phyloP scores from a whole-genome alignment of 306 rosid species.

The barrel medic (Medicago truncatula) region DNA sequence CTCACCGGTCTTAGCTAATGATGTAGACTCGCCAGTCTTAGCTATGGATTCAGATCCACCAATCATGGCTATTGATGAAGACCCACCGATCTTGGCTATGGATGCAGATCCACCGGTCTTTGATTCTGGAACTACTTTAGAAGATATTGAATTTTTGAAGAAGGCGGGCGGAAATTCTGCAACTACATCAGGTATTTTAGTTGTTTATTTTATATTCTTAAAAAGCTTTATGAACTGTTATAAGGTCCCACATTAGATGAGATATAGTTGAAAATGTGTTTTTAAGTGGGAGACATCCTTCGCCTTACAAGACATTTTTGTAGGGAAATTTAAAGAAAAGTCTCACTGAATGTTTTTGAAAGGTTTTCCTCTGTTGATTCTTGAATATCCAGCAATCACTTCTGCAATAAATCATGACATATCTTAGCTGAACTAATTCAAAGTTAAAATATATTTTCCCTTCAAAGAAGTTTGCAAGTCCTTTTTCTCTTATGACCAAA shows the following conservation, averaged over 20 bases:
- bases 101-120: constrained; percentile 19
- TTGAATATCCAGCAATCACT: constrained; percentile 10
- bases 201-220: constrained; percentile 25
- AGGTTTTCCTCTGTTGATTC: constrained; percentile 21
- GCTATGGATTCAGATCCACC: neutral
- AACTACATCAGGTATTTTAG: constrained; percentile 26
- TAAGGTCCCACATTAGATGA: neutral
- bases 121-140: constrained; percentile 45
- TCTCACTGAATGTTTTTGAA: neutral
- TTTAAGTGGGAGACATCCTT: neutral
- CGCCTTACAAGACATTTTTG: neutral
- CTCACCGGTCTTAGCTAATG: neutral
- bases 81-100: neutral
- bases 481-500: constrained; percentile 28
- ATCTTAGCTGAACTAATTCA: neutral
- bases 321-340: neutral
- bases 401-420: neutral
- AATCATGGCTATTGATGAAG: neutral
- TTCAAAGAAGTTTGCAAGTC: constrained; percentile 14
- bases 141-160: constrained; percentile 53
- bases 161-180: constrained; percentile 58
- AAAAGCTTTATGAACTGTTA: neutral
- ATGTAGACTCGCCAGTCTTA: neutral
- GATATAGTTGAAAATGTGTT: neutral
- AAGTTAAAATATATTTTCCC: neutral